Evolutionary conservation across 805 yeast genomes (phyloP).

Genomic region (Metschnikowia arizonensis): DNA sequence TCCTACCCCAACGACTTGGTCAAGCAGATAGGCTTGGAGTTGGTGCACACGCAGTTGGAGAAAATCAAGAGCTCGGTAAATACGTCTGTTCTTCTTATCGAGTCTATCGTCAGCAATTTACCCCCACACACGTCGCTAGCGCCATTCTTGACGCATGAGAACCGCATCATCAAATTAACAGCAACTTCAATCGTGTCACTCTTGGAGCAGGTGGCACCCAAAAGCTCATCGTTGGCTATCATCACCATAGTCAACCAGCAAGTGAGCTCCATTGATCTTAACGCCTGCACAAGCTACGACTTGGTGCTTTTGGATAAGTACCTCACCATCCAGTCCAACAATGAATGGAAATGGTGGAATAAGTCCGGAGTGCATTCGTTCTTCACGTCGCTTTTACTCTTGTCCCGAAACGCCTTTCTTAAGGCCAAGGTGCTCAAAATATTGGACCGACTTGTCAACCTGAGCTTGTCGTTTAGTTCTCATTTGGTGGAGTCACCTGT

Average conservation of each 20-base stretch:
- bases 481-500: slow-evolving; percentile 51
- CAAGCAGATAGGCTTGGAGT: slow-evolving; percentile 59
- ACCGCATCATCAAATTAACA: slow-evolving; percentile 45
- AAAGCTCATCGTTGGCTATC: slow-evolving; percentile 19
- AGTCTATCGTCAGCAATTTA: slow-evolving; percentile 28
- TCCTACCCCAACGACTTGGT: slow-evolving; percentile 44
- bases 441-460: slow-evolving; percentile 13
- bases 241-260: slow-evolving; percentile 8
- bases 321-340: slow-evolving; percentile 52
- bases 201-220: slow-evolving; percentile 22
- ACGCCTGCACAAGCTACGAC: slow-evolving; percentile 47
- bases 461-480: slow-evolving; percentile 13
- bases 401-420: slow-evolving; percentile 24
- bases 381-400: slow-evolving; percentile 60
- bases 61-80: slow-evolving; percentile 25
- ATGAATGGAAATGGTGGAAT: slow-evolving; percentile 81
- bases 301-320: slow-evolving; percentile 55
- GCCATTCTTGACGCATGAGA: slow-evolving; percentile 40
- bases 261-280: slow-evolving; percentile 9
- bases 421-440: slow-evolving; percentile 10
- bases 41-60: slow-evolving; percentile 56
- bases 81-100: slow-evolving; percentile 13
- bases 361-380: slow-evolving; percentile 47
- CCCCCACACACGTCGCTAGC: slow-evolving; percentile 43
- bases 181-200: slow-evolving; percentile 41